Base-by-base conservation (phyloP, 2,329 filamentous ascomycete genomes). In the Samsoniella hepiali region DNA sequence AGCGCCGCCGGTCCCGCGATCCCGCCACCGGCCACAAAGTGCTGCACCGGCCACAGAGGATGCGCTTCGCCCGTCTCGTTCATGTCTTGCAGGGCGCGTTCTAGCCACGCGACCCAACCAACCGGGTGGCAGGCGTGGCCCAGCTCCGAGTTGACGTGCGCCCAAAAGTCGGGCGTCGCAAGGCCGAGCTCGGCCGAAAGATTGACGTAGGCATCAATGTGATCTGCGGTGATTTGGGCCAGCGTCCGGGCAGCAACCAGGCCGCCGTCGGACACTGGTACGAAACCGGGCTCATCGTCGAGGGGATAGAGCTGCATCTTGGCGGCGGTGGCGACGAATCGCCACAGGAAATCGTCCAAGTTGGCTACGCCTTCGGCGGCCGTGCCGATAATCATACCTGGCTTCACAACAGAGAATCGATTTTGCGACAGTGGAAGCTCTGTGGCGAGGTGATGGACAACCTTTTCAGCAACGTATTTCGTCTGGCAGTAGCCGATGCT, bases 21-120 rank as follows among this genome's bases (percentile, higher is more conserved):
- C 22, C 68, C 67, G 8, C 67, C 63, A 1, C 56, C 59, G 31
- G 62, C 61, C 8, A 71, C 60, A 57, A 71, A 71, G 40, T 69
- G 64, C 49, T 70, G 68, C 3, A 71, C 69, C 1, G 70, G 64
- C 68, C 68, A 71, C 13, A 71, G 38, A 10, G 66, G 68, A 51
- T 71, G 69, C 3, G 40, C 61, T 5, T 69, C 64, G 0, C 68
- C 68, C 5, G 66, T 62, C 6, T 47, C 17, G 6, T 67, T 59
- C 34, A 71, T 65, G 5, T 63, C 47, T 42, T 31, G 36, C 40
- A 64, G 8, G 13, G 62, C 63, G 15, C 36, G 47, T 17, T 62
- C 38, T 5, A 55, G 51, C 68, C 68, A 70, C 2, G 68, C 65
- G 8, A 64, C 55, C 66, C 66, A 68, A 0, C 62, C 34, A 3